Evolutionary conservation across 2,329 filamentous ascomycete species (phyloP).

Genomic region (Lachnellula arida): DNA sequence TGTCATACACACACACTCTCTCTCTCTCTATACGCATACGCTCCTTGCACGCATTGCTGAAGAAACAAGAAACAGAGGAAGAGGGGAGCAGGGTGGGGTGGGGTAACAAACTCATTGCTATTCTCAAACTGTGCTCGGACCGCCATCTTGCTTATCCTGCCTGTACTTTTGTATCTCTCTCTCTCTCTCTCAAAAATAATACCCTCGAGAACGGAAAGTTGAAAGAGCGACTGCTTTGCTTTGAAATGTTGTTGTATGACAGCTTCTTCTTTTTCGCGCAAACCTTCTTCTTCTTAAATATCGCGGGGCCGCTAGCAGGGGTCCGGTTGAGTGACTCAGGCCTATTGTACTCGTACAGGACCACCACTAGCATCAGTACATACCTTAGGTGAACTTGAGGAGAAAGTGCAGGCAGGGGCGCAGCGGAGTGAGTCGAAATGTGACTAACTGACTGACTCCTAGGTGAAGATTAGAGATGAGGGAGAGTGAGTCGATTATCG

Average conservation of each 20-base stretch:
- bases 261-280: background rate
- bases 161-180: background rate
- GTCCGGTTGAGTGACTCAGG: conserved; percentile 14
- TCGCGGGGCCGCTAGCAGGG: conserved; percentile 13
- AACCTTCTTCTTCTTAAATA: background rate
- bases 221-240: too few species aligned
- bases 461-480: background rate
- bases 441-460: background rate
- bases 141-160: conserved; percentile 46
- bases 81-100: conserved; percentile 10
- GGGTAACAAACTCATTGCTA: conserved; percentile 67
- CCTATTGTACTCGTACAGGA: too few species aligned
- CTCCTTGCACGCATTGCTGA: background rate
- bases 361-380: too few species aligned
- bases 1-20: background rate
- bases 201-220: too few species aligned
- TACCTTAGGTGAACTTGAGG: too few species aligned
- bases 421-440: background rate
- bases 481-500: conserved; percentile 2
- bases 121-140: conserved; percentile 78
- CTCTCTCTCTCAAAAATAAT: too few species aligned
- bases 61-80: conserved; percentile 14
- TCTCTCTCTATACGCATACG: too few species aligned
- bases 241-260: background rate
- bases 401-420: too few species aligned